These are phyloP conservation scores for Cladosporium sp. DNA, from an alignment of 2,329 filamentous ascomycete genomes.

Conservation along the genomic window DNA sequence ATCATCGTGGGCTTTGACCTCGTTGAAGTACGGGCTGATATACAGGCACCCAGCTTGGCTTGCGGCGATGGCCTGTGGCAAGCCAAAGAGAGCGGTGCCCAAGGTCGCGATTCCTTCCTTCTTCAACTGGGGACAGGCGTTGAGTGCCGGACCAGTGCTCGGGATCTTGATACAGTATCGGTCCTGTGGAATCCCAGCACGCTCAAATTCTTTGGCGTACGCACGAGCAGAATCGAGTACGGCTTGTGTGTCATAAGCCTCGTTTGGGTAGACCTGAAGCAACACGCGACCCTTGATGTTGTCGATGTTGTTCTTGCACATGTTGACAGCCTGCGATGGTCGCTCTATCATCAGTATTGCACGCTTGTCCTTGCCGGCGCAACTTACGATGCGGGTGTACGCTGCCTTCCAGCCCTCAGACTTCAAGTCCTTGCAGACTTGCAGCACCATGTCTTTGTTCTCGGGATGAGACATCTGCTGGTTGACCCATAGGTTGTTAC, in stretches of 20 bases:
- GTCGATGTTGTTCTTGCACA: constrained; percentile 29
- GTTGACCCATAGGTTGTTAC: constrained; percentile 28
- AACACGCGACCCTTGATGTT: constrained; percentile 29
- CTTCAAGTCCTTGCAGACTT: constrained; percentile 29
- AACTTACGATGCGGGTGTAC: constrained; percentile 27
- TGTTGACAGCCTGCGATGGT: constrained; percentile 24
- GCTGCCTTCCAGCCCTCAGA: constrained; percentile 28
- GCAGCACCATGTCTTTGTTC: constrained; percentile 26
- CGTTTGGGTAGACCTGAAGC: constrained; percentile 28
- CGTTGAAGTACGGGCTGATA: constrained; percentile 66
- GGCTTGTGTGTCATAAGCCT: constrained; percentile 26
- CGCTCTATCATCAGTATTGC: neutral
- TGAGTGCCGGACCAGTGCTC: constrained; percentile 64
- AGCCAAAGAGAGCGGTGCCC: constrained; percentile 64
- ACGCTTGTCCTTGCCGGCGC: neutral
- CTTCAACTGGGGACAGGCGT: constrained; percentile 60
- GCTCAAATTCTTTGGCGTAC: constrained; percentile 32
- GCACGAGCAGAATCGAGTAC: constrained; percentile 27
- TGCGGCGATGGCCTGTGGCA: constrained; percentile 62
- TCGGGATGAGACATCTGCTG: constrained; percentile 28
- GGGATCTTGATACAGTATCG: constrained; percentile 66
- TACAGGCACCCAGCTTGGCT: constrained; percentile 61
- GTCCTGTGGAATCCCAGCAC: constrained; percentile 30
- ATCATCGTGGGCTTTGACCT: constrained; percentile 59
- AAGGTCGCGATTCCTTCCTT: constrained; percentile 58